A percentile compares a stretch with the other conserved stretches of the same genome.
Evolutionary conservation across 768 basidiomycete species (phyloP).

Genomic region (Butyriboletus loyo): DNA sequence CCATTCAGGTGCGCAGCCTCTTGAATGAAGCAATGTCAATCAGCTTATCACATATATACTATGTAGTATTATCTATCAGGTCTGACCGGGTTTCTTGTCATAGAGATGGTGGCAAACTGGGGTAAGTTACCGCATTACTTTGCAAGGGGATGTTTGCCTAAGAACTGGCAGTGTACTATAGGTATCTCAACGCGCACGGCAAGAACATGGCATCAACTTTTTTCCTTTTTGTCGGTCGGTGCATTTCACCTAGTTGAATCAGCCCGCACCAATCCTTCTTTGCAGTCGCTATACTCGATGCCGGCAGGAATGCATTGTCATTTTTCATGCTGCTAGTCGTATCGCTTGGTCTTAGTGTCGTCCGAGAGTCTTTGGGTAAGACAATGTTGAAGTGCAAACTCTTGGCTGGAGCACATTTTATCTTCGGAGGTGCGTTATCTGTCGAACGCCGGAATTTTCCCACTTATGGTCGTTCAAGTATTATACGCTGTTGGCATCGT

Average conservation of each 20-base stretch:
- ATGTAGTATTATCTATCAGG: slow-evolving; percentile 86
- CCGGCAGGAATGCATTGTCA: slow-evolving; percentile 89
- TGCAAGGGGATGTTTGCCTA: slow-evolving; percentile 1
- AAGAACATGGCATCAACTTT: slow-evolving; percentile 69
- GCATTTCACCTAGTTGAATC: neutral
- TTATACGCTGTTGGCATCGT: slow-evolving; percentile 95
- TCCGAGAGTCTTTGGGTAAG: slow-evolving; percentile 79
- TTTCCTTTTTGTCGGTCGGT: slow-evolving; percentile 89
- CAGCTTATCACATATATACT: neutral
- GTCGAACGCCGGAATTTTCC: neutral
- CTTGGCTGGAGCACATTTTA: slow-evolving; percentile 80
- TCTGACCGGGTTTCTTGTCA: slow-evolving; percentile 77
- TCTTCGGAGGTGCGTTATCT: slow-evolving; percentile 79
- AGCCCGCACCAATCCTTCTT: slow-evolving; percentile 1
- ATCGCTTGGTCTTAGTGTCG: slow-evolving; percentile 87
- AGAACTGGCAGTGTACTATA: slow-evolving; percentile 69
- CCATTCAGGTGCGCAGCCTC: slow-evolving; percentile 66
- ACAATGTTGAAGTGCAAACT: slow-evolving; percentile 83
- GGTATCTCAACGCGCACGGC: slow-evolving; percentile 89
- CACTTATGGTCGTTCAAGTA: slow-evolving; percentile 44
- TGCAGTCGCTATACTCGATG: slow-evolving; percentile 91
- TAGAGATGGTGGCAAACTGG: slow-evolving; percentile 95
- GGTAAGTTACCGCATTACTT: slow-evolving; percentile 42
- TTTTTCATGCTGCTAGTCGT: slow-evolving; percentile 96
- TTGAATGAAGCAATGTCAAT: neutral